A percentile compares a stretch with the other conserved stretches of the same genome.
Evolutionary conservation across 495 filamentous ascomycete species (phyloP).

Genomic region (Hamigera avellanea): DNA sequence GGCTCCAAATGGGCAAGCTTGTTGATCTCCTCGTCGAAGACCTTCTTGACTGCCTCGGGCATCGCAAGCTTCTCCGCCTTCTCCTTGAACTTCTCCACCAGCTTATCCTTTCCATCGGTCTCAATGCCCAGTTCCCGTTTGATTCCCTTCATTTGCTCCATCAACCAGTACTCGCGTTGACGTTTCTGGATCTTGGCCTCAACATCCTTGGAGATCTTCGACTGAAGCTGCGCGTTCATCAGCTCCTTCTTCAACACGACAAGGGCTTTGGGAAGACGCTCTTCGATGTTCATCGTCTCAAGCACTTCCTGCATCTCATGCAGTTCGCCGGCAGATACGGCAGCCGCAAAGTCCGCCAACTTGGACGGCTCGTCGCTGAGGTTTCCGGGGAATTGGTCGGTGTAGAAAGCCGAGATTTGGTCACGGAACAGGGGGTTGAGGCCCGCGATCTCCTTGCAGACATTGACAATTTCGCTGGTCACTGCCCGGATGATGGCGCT

Average conservation of each 20-base stretch:
- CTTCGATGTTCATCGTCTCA: constrained; percentile 75
- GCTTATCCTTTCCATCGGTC: constrained; percentile 94
- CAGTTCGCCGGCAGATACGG: constrained; percentile 81
- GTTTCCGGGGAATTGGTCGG: constrained; percentile 88
- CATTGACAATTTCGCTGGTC: constrained; percentile 94
- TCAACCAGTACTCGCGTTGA: constrained; percentile 96
- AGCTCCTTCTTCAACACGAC: constrained; percentile 93
- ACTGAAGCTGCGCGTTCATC: constrained; percentile 93
- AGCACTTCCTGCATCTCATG: constrained; percentile 92
- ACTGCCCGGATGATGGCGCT: constrained; percentile 77
- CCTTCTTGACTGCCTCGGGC: constrained; percentile 91
- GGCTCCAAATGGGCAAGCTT: constrained; percentile 92
- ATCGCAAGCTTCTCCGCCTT: constrained; percentile 90
- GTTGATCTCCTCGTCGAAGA: constrained; percentile 96
- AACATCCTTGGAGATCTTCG: constrained; percentile 96
- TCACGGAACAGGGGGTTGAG: constrained; percentile 94
- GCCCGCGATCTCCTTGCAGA: constrained; percentile 90
- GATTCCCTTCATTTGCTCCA: constrained; percentile 99
- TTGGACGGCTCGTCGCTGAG: constrained; percentile 90
- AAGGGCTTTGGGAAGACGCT: constrained; percentile 79
- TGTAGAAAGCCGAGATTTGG: constrained; percentile 93
- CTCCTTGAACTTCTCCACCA: constrained; percentile 94
- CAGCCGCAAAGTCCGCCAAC: constrained; percentile 92
- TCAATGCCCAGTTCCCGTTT: constrained; percentile 90
- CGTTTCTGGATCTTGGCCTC: constrained; percentile 96